Conservation (phyloP, 2,329 filamentous ascomycete genomes). For the Claviceps sp. region DNA sequence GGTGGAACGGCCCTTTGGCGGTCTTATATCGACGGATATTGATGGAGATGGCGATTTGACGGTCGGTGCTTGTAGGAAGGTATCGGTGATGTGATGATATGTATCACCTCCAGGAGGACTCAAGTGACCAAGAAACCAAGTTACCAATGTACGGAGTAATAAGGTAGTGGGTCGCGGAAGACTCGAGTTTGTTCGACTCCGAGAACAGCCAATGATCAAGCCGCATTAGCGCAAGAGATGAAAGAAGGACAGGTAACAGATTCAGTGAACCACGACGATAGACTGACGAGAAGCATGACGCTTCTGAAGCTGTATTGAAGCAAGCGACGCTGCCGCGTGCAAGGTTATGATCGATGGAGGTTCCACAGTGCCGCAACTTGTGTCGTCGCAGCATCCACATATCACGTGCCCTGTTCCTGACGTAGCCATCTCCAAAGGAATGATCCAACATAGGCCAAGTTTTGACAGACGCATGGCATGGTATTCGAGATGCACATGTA, state of each 20-base stretch:
- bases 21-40: background rate
- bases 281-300: background rate
- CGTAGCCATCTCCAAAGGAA: background rate
- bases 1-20: background rate
- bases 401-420: conserved; percentile 2
- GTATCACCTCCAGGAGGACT: conserved; percentile 6
- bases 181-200: conserved; percentile 4
- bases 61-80: background rate
- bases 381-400: background rate
- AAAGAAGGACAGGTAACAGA: background rate
- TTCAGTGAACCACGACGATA: background rate
- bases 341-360: conserved; percentile 2
- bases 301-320: background rate
- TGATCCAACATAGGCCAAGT: too few species aligned
- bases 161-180: conserved; percentile 8
- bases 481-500: too few species aligned
- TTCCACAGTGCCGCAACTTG: conserved; percentile 1
- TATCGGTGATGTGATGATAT: conserved; percentile 6
- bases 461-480: too few species aligned
- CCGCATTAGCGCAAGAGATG: conserved; percentile 3
- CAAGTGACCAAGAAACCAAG: conserved; percentile 4
- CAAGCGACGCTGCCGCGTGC: conserved; percentile 5
- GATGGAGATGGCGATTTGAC: background rate
- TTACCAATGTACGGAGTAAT: background rate
- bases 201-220: conserved; percentile 3